Evolutionary conservation across 305 asterid genomes (phyloP), one percentile per base, ranked within the genome.

Genomic region (Stenogyne calaminthoides): DNA sequence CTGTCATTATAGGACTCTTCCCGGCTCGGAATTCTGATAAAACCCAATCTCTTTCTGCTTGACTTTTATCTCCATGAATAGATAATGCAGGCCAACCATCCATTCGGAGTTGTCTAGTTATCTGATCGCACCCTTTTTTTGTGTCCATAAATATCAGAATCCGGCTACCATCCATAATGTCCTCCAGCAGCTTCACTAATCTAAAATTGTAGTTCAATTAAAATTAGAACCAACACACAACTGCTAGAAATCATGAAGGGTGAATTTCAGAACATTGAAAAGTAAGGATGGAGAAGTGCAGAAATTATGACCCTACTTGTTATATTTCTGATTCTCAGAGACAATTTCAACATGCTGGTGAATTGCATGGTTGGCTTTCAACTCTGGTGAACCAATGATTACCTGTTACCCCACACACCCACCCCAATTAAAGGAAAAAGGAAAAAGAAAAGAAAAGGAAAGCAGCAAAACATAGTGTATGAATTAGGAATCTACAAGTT

Each of bases 11-110:
- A 56, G 98, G 99, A 81, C 96, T 90, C 87, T 95, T 95, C 77
- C 99, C 99, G 52, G 99, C 96, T 80, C 87, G 87, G 77, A 90
- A 95, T 79, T 95, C 99, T 37, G 99, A 92, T 47, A 95, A 93
- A 73, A 95, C 99, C 98, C 99, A 95, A 83, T 95, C 99, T 80
- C 99, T 88, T 84, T 95, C 99, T 56, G 98, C 96, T 84, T 95
- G 98, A 75, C 98, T 95, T 89, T 95, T 92, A 81, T 95, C 99
- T 71, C 99, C 99, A 71, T 95, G 99, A 81, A 95, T 92, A 54
- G 99, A 95, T 44, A 95, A 87, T 56, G 99, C 99, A 40, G 99
- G 99, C 99, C 99, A 95, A 22, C 98, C 99, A 81, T 92, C 99
- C 98, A 88, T 89, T 6, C 99, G 86, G 70, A 95, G 96, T 81